Evolutionary conservation across 371 early-diverging fungal species (phyloP).

Genomic region (Rhizopus arrhizus): DNA sequence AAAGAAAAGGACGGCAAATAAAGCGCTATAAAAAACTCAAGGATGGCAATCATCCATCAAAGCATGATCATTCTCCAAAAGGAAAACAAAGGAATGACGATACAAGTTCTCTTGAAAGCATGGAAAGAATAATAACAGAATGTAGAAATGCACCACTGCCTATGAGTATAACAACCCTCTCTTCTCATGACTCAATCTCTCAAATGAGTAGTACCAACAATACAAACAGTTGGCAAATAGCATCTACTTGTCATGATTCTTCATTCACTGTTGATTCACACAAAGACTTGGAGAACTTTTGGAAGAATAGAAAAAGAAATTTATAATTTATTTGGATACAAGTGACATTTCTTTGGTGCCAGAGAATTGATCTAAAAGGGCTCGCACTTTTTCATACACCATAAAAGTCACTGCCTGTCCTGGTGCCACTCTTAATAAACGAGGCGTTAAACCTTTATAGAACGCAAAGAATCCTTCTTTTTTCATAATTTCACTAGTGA

Average conservation of each 20-base stretch:
- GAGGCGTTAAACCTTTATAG: slow-evolving; percentile 95
- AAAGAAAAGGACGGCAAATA: not conserved
- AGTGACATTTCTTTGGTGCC: too few relatives aligned
- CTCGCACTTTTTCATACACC: slow-evolving; percentile 83
- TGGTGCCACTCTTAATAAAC: slow-evolving; percentile 89
- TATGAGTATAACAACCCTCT: not conserved
- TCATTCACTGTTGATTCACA: too few relatives aligned
- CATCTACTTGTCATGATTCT: not conserved
- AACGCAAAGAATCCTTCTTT: slow-evolving; percentile 93
- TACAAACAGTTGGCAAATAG: not conserved
- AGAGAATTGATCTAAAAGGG: not conserved
- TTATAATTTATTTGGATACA: not conserved
- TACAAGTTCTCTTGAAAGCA: slow-evolving; percentile 8
- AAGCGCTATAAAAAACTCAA: not conserved
- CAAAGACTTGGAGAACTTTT: not conserved
- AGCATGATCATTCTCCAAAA: not conserved
- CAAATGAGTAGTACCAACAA: not conserved
- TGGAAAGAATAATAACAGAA: slow-evolving; percentile 1
- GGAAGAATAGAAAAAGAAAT: not conserved
- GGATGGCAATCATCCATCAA: not conserved
- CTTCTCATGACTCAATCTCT: not conserved
- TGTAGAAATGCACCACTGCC: not conserved
- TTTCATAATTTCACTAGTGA: slow-evolving; percentile 72
- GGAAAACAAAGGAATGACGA: slow-evolving; percentile 7
- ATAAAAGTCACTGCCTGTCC: slow-evolving; percentile 89